These are phyloP conservation scores for Silene latifolia DNA, from an alignment of 148 eudicot species.

Conservation along the genomic window DNA sequence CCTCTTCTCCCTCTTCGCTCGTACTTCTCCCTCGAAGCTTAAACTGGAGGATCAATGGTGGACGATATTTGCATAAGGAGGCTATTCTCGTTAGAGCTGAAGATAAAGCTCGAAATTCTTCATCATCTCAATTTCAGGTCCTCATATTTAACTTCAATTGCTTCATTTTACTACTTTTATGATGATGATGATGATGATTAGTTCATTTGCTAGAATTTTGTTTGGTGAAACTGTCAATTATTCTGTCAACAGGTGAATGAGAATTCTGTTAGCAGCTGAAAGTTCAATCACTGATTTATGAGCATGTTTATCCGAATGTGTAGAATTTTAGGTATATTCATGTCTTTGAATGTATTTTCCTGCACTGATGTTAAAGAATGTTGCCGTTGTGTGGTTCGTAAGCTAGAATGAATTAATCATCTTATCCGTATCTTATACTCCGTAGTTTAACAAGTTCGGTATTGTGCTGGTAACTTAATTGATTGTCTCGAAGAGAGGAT, in stretches of 20 bases:
- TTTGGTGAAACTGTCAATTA: too few species aligned
- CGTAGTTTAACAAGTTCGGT: too few species aligned
- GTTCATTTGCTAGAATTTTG: background rate
- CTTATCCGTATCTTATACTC: too few species aligned
- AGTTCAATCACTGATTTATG: background rate
- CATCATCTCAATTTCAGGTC: slow-evolving; percentile 47
- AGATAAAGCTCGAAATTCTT: slow-evolving; percentile 41
- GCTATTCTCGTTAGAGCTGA: slow-evolving; percentile 56
- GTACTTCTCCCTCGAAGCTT: slow-evolving; percentile 8
- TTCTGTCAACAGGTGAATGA: too few species aligned
- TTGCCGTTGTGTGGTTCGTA: too few species aligned
- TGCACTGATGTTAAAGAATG: too few species aligned
- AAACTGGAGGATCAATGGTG: background rate
- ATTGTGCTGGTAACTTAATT: background rate
- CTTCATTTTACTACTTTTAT: background rate
- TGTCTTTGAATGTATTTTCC: background rate
- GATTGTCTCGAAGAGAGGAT: background rate
- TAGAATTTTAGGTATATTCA: background rate
- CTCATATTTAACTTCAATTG: background rate
- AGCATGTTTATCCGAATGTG: background rate
- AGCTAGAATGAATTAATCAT: too few species aligned
- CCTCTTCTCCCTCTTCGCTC: slow-evolving; percentile 9
- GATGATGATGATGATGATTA: background rate
- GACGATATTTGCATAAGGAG: slow-evolving; percentile 29
- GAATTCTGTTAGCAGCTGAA: too few species aligned